Percentiles rank a stretch among this genome's conserved stretches.
phyloP scores from a whole-genome alignment of 495 filamentous ascomycete species.

The Aspergillus nidulans region DNA sequence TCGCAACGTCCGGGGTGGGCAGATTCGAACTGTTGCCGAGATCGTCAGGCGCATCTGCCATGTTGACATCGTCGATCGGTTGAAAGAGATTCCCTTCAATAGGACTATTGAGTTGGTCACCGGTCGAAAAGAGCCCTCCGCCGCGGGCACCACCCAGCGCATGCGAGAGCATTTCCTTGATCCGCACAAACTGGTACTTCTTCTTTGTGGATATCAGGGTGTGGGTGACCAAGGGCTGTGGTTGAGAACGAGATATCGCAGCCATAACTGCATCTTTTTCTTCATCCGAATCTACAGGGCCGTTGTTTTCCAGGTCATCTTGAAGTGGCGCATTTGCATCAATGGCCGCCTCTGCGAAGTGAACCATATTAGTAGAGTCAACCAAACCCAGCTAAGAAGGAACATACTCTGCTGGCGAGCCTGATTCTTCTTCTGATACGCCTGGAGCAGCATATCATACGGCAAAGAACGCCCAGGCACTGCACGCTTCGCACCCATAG shows the following conservation, averaged over 20 bases:
- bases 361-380: constrained; percentile 10
- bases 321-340: constrained; percentile 90
- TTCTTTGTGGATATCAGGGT: constrained; percentile 61
- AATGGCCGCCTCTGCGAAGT: constrained; percentile 72
- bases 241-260: constrained; percentile 68
- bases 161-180: constrained; percentile 82
- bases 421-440: constrained; percentile 99
- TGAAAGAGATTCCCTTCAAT: constrained; percentile 32
- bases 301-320: constrained; percentile 71
- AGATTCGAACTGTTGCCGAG: not conserved
- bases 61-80: constrained; percentile 25
- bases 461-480: constrained; percentile 88
- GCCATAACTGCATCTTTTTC: constrained; percentile 86
- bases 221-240: constrained; percentile 66
- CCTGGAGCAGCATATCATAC: constrained; percentile 88
- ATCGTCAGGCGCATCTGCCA: constrained; percentile 17
- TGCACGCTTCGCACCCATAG: constrained; percentile 90
- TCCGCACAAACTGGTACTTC: constrained; percentile 76
- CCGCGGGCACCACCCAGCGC: constrained; percentile 55
- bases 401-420: constrained; percentile 87
- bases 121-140: constrained; percentile 42
- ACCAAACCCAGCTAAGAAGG: not conserved
- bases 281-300: constrained; percentile 86
- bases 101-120: constrained; percentile 27
- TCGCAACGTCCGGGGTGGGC: constrained; percentile 13